Percentiles rank a stretch among this genome's conserved stretches.
phyloP scores from a whole-genome alignment of 805 yeast species.

The Helenozyma rhizophorensis region DNA sequence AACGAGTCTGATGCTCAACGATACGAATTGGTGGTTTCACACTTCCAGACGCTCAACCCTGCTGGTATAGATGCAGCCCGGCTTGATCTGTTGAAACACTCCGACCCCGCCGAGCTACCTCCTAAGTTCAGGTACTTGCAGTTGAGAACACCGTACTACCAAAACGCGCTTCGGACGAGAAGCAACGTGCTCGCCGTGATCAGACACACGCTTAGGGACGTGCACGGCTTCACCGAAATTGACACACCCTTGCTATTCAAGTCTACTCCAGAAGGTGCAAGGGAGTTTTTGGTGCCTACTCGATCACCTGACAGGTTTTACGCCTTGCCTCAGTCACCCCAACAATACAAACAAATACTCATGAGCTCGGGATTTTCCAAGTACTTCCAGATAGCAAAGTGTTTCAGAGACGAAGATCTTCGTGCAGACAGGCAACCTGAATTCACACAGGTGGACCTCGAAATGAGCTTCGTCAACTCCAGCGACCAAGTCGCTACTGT shows the following conservation, averaged over 20 bases:
- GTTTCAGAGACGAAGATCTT: constrained; percentile 95
- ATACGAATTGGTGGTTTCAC: constrained; percentile 59
- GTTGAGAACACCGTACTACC: constrained; percentile 57
- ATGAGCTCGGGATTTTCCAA: constrained; percentile 90
- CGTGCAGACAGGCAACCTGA: constrained; percentile 96
- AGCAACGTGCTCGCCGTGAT: constrained; percentile 49
- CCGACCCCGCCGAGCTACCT: constrained; percentile 56
- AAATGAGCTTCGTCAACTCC: constrained; percentile 76
- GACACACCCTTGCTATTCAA: constrained; percentile 93
- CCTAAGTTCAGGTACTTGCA: constrained; percentile 80
- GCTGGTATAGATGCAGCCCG: constrained; percentile 67
- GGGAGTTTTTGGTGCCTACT: constrained; percentile 93
- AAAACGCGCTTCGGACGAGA: constrained; percentile 51
- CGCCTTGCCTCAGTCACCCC: constrained; percentile 97
- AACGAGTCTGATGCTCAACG: constrained; percentile 9
- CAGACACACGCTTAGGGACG: constrained; percentile 35
- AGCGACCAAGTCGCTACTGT: constrained; percentile 60
- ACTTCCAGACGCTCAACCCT: constrained; percentile 54
- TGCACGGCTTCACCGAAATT: constrained; percentile 63
- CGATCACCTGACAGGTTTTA: constrained; percentile 59
- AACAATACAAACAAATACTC: constrained; percentile 89
- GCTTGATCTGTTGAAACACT: constrained; percentile 53
- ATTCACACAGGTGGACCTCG: constrained; percentile 95
- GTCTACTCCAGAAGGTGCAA: constrained; percentile 97
- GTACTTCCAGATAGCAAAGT: constrained; percentile 88